These are phyloP conservation scores for Brachypodium distachyon DNA, from an alignment of 202 grass and related monocot species.

Conservation along the genomic window DNA sequence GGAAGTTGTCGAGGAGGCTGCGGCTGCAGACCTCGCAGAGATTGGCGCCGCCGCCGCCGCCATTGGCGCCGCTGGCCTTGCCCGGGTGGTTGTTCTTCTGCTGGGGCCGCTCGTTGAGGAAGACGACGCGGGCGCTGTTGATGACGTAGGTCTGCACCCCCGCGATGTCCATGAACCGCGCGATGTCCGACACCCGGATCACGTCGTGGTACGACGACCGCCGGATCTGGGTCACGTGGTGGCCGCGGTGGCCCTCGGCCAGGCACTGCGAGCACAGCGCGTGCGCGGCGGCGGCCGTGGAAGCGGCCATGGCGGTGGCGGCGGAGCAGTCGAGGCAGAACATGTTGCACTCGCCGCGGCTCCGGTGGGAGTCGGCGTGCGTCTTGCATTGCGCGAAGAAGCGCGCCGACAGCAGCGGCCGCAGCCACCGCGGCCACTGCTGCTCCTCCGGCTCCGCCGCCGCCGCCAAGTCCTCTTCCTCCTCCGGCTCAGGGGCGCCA, in stretches of 20 bases:
- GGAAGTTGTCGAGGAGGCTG: conserved; percentile 95
- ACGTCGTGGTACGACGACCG: conserved; percentile 98
- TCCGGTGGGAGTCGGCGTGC: conserved; percentile 70
- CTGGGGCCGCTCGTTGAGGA: conserved; percentile 93
- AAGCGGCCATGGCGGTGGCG: conserved; percentile 1
- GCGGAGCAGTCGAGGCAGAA: conserved; percentile 88
- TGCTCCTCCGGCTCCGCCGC: background rate
- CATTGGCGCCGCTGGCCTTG: background rate
- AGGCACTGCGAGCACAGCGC: conserved; percentile 91
- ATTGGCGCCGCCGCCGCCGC: conserved; percentile 49
- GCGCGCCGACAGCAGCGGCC: conserved; percentile 57
- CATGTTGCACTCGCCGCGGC: conserved; percentile 99
- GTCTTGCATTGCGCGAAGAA: conserved; percentile 92
- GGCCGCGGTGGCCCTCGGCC: conserved; percentile 41
- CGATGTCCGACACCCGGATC: conserved; percentile 87
- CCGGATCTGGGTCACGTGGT: conserved; percentile 72
- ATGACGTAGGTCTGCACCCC: conserved; percentile 97
- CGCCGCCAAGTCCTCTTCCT: conserved; percentile 11
- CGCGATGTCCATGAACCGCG: conserved; percentile 81
- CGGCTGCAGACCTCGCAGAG: conserved; percentile 88
- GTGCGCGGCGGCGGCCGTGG: background rate
- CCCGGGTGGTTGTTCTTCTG: conserved; percentile 68
- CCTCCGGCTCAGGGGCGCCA: conserved; percentile 37
- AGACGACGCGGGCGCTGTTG: conserved; percentile 94
- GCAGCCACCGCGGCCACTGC: conserved; percentile 78